These are phyloP conservation scores for Byssothecium circinans DNA, from an alignment of 2,329 filamentous ascomycete genomes.

Conservation along the genomic window DNA sequence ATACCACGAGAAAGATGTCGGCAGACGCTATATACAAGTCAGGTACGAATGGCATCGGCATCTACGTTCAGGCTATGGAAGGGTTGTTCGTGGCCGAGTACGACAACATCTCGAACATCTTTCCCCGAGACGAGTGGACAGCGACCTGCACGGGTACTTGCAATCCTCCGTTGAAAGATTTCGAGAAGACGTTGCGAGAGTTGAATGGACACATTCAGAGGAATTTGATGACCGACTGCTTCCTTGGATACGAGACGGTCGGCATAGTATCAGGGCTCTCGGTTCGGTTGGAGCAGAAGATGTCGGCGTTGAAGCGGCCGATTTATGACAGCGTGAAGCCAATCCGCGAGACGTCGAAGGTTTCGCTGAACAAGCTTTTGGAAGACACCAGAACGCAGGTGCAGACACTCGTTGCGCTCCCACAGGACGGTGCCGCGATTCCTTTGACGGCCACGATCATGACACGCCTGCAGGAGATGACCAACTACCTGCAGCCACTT, in stretches of 20 bases:
- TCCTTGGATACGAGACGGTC: slow-evolving; percentile 90
- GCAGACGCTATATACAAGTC: slow-evolving; percentile 82
- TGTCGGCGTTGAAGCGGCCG: slow-evolving; percentile 80
- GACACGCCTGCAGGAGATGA: slow-evolving; percentile 82
- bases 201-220: slow-evolving; percentile 86
- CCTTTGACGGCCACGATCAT: slow-evolving; percentile 82
- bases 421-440: slow-evolving; percentile 75
- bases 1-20: slow-evolving; percentile 71
- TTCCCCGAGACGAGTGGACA: slow-evolving; percentile 82
- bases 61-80: slow-evolving; percentile 85
- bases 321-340: slow-evolving; percentile 86
- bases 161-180: slow-evolving; percentile 74
- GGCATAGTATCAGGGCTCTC: slow-evolving; percentile 84
- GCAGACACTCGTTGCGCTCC: slow-evolving; percentile 65
- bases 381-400: slow-evolving; percentile 79
- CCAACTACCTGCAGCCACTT: slow-evolving; percentile 80
- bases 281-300: slow-evolving; percentile 75
- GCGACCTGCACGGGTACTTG: slow-evolving; percentile 78
- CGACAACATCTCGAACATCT: slow-evolving; percentile 85
- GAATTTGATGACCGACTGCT: slow-evolving; percentile 88
- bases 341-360: slow-evolving; percentile 87
- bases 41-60: slow-evolving; percentile 87
- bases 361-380: slow-evolving; percentile 77
- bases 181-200: slow-evolving; percentile 82
- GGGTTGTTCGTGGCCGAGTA: slow-evolving; percentile 86